Base-by-base conservation (phyloP, 495 filamentous ascomycete genomes). In the Penicillium angulare region DNA sequence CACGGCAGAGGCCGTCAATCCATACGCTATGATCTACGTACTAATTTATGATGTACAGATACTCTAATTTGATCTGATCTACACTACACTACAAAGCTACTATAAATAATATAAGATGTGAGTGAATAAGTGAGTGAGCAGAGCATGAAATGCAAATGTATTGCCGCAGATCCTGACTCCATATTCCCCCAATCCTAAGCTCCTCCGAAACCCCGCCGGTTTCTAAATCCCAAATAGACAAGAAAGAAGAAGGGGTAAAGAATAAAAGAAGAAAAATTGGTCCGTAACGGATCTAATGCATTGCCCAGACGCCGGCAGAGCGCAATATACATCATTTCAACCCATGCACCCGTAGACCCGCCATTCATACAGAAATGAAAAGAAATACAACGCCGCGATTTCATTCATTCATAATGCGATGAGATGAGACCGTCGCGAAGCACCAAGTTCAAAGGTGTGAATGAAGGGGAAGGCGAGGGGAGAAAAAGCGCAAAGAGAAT, bases 281-380 rank as follows among this genome's bases (percentile, higher is more conserved):
- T 24, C 49, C 24, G 49, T 43, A 41, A 43, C 40, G 57, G 40
- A 49, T 59, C 54, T 52, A 58, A 61, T 66, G 63, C 63, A 62
- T 55, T 57, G 50, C 56, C 61, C 53, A 55, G 45, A 64, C 60
- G 52, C 60, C 60, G 33, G 48, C 43, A 56, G 33, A 63, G 56
- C 56, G 47, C 56, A 59, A 63, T 64, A 49, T 57, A 62, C 53
- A 55, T 49, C 45, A 61, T 50, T 49, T 47, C 16, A 24, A 51
- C 52, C 52, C 55, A 43, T 34, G 27, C n/a, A n/a, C n/a, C n/a
- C n/a, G n/a, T n/a, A n/a, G n/a, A n/a, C 43, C 45, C 13, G 33
- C 41, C 27, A 34, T 41, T 21, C 49, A 38, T 42, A 49, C 29
- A 41, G 23, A 57, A n/a, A n/a, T n/a, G n/a, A n/a, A n/a, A n/a